Percentiles rank a stretch among this genome's conserved stretches.
These are phyloP conservation scores for Microdochium nivale DNA, from an alignment of 2,329 filamentous ascomycete species.

Conservation along the genomic window DNA sequence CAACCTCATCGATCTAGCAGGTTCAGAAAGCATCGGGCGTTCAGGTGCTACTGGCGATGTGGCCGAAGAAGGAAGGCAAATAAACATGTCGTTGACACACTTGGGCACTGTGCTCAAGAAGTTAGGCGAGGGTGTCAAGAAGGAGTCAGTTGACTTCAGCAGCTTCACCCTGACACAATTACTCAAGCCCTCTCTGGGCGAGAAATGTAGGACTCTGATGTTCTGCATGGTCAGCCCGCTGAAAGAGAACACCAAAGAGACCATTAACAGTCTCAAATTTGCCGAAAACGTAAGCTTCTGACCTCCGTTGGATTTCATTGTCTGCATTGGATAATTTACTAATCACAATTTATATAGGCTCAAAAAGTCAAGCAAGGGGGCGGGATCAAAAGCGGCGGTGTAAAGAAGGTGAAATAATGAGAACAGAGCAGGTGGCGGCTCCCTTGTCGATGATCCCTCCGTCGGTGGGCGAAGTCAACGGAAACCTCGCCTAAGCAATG, in stretches of 20 bases:
- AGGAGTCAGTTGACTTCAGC: conserved; percentile 79
- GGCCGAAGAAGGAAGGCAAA: conserved; percentile 90
- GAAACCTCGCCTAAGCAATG: no score
- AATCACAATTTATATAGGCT: neutral
- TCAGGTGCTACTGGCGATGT: conserved; percentile 80
- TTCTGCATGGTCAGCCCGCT: conserved; percentile 96
- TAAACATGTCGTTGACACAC: conserved; percentile 90
- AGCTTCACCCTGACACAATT: conserved; percentile 97
- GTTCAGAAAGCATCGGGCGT: conserved; percentile 66
- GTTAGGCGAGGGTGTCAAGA: conserved; percentile 72
- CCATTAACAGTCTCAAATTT: conserved; percentile 88
- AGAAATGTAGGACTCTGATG: conserved; percentile 97
- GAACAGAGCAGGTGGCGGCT: no score
- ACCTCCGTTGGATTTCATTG: neutral
- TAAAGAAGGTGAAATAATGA: conserved; percentile 1
- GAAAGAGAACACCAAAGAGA: conserved; percentile 85
- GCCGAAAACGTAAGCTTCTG: conserved; percentile 68
- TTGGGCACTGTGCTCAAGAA: conserved; percentile 92
- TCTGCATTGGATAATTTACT: no score
- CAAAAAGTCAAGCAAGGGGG: conserved; percentile 1
- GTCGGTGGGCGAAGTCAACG: neutral
- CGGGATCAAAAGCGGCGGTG: neutral
- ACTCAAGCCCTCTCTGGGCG: conserved; percentile 87
- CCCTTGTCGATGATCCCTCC: neutral
- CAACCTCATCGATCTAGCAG: conserved; percentile 92